phyloP scores from a whole-genome alignment of 2,329 filamentous ascomycete genomes.

The Geosmithia flava region DNA sequence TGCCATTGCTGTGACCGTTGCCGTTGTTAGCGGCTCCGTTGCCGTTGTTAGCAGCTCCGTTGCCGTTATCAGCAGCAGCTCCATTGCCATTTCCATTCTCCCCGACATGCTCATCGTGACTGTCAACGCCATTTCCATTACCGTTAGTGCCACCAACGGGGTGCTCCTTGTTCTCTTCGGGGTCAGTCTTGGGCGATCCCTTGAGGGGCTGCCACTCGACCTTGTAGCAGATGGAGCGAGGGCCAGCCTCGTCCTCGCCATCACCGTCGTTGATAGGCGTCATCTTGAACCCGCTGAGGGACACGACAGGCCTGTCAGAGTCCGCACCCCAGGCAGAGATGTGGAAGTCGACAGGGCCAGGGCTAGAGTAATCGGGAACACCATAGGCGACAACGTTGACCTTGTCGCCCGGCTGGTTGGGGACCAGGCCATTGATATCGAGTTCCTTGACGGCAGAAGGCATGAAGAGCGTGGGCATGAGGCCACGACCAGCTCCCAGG shows the following conservation, averaged over 20 bases:
- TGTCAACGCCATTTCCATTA: too few species aligned
- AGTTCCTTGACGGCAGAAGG: conserved; percentile 17
- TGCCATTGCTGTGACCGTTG: too few species aligned
- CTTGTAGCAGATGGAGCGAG: conserved; percentile 9
- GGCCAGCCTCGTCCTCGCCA: conserved; percentile 1
- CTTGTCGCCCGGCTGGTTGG: conserved; percentile 17
- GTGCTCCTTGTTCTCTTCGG: too few species aligned
- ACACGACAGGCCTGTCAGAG: conserved; percentile 7
- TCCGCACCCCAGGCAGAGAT: conserved; percentile 6
- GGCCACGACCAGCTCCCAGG: conserved; percentile 14
- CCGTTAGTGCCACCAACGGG: too few species aligned
- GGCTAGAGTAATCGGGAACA: not conserved
- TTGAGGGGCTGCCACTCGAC: conserved; percentile 9
- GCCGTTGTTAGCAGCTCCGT: too few species aligned
- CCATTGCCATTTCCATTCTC: too few species aligned
- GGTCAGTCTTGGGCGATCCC: not conserved
- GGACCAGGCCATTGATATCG: conserved; percentile 13
- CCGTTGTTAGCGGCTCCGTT: too few species aligned
- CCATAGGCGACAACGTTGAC: conserved; percentile 7
- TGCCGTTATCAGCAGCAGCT: too few species aligned
- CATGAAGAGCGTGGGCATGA: conserved; percentile 18
- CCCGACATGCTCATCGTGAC: too few species aligned
- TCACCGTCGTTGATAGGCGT: conserved; percentile 9
- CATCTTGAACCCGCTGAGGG: conserved; percentile 12
- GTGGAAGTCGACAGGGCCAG: conserved; percentile 7